Percentiles rank a stretch among this genome's conserved stretches.
Conservation (phyloP, 2,329 filamentous ascomycete genomes). For the Aspergillus novoparasiticus region DNA sequence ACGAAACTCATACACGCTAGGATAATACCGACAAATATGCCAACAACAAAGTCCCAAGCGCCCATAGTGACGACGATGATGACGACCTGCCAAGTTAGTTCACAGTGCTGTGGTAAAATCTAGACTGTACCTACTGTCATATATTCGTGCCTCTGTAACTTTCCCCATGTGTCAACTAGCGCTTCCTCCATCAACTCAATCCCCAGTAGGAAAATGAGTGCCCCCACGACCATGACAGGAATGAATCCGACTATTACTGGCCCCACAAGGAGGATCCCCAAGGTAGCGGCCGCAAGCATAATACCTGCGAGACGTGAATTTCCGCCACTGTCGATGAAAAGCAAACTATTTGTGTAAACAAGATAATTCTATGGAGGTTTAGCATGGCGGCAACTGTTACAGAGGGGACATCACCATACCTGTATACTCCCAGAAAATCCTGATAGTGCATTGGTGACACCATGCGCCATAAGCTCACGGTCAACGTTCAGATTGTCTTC, state of each 20-base stretch:
- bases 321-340: constrained; percentile 92
- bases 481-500: constrained; percentile 93
- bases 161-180: constrained; percentile 83
- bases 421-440: constrained; percentile 84
- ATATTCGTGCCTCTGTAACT: constrained; percentile 84
- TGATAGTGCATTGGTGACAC: constrained; percentile 88
- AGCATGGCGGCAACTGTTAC: constrained; percentile 18
- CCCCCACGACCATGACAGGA: constrained; percentile 94
- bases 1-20: constrained; percentile 90
- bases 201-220: constrained; percentile 90
- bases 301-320: constrained; percentile 83
- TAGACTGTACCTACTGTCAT: constrained; percentile 63
- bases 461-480: constrained; percentile 87
- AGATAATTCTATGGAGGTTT: constrained; percentile 76
- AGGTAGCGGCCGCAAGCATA: constrained; percentile 78
- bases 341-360: constrained; percentile 95
- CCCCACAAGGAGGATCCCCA: constrained; percentile 79
- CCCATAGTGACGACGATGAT: constrained; percentile 95
- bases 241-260: constrained; percentile 91
- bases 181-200: constrained; percentile 91
- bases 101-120: neutral
- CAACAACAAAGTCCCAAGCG: constrained; percentile 91
- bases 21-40: constrained; percentile 88
- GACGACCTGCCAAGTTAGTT: constrained; percentile 58
- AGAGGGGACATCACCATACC: constrained; percentile 33